Percentiles rank a stretch among this genome's conserved stretches.
Evolutionary conservation across 768 basidiomycete species (phyloP).

Genomic region (Naganishia kalamii): DNA sequence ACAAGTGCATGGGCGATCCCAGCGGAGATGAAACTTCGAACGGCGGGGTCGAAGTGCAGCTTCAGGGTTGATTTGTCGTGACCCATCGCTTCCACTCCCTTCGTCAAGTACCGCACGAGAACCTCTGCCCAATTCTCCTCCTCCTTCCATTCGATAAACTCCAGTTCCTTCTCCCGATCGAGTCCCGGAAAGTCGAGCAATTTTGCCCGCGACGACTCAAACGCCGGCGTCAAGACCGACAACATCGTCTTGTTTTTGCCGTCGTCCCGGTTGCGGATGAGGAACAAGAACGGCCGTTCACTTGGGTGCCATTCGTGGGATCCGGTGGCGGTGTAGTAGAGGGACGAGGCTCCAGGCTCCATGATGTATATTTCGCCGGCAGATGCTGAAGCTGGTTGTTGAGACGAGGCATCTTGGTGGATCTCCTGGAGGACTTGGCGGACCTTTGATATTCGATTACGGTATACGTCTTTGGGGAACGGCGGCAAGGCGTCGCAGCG

Average conservation of each 20-base stretch:
- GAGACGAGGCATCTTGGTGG: background rate
- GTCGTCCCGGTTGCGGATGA: constrained; percentile 52
- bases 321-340: constrained; percentile 65
- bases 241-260: constrained; percentile 50
- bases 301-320: constrained; percentile 63
- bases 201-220: constrained; percentile 67
- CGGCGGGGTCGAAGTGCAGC: constrained; percentile 30
- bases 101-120: constrained; percentile 46
- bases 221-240: constrained; percentile 65
- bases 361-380: constrained; percentile 54
- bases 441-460: background rate
- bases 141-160: constrained; percentile 54
- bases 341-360: constrained; percentile 67
- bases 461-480: constrained; percentile 1
- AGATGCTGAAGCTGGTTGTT: background rate
- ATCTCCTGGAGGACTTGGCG: background rate
- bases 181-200: constrained; percentile 54
- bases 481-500: constrained; percentile 1
- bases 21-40: constrained; percentile 30
- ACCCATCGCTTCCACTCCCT: background rate
- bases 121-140: constrained; percentile 61
- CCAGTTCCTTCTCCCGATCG: constrained; percentile 38
- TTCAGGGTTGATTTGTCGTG: background rate
- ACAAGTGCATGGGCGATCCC: constrained; percentile 45
- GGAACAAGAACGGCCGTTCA: constrained; percentile 69